These are phyloP conservation scores for Kodamaea kakaduensis DNA, from an alignment of 805 yeast species.

Conservation along the genomic window DNA sequence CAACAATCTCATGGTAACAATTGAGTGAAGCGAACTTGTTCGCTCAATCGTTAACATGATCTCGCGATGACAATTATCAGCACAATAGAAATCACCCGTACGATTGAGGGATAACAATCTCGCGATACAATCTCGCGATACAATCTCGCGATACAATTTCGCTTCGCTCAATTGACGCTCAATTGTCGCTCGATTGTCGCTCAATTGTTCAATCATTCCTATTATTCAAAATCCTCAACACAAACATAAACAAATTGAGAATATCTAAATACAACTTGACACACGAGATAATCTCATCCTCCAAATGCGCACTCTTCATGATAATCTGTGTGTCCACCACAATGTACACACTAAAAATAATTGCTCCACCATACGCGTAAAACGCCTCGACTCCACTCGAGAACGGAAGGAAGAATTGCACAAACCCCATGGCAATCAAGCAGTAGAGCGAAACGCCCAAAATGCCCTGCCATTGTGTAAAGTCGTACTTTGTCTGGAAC, in stretches of 20 bases:
- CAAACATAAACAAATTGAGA: constrained; percentile 72
- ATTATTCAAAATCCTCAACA: constrained; percentile 58
- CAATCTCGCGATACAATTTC: too few species aligned
- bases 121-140: too few species aligned
- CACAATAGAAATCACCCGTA: too few species aligned
- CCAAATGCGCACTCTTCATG: constrained; percentile 70
- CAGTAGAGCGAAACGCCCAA: constrained; percentile 56
- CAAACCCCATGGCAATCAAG: constrained; percentile 66
- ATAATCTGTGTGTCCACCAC: constrained; percentile 79
- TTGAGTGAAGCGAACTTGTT: too few species aligned
- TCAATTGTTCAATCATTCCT: constrained; percentile 10
- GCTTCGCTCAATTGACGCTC: too few species aligned
- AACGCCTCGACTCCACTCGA: constrained; percentile 54
- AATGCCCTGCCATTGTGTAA: constrained; percentile 62
- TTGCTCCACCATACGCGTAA: constrained; percentile 71
- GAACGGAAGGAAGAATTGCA: constrained; percentile 61
- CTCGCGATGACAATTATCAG: too few species aligned
- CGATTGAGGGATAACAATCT: too few species aligned
- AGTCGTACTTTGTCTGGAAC: constrained; percentile 71
- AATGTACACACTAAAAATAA: constrained; percentile 67
- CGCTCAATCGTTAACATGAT: too few species aligned
- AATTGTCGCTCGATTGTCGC: too few species aligned
- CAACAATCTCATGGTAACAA: too few species aligned
- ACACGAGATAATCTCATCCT: constrained; percentile 82
- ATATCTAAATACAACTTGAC: constrained; percentile 77